Percentiles rank a stretch among this genome's conserved stretches.
Evolutionary conservation across 2,329 filamentous ascomycete species (phyloP).

Genomic region (Fusarium xylarioides): DNA sequence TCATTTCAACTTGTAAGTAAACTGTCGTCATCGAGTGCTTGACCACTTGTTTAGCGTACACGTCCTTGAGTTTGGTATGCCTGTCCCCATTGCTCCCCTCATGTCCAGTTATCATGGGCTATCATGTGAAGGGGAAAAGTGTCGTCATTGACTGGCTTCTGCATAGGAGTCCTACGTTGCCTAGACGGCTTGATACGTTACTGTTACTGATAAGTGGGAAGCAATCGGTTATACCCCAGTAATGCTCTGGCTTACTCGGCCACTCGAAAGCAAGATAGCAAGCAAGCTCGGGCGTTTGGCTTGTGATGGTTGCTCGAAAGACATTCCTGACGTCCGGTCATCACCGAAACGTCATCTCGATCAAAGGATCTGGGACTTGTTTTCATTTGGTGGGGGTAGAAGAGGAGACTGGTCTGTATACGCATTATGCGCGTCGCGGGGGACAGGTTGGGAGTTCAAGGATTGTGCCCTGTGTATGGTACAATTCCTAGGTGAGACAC

Average conservation of each 20-base stretch:
- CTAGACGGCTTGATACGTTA: neutral
- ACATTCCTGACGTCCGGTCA: conserved; percentile 30
- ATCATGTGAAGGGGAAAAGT: conserved; percentile 32
- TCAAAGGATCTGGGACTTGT: conserved; percentile 6
- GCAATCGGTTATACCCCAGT: neutral
- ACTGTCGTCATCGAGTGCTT: conserved; percentile 19
- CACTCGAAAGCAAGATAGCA: conserved; percentile 8
- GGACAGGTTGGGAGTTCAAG: neutral
- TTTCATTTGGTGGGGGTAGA: conserved; percentile 21
- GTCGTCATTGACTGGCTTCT: conserved; percentile 36
- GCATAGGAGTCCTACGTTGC: conserved; percentile 11
- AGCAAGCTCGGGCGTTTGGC: neutral
- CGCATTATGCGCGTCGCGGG: conserved; percentile 32
- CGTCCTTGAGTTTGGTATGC: neutral
- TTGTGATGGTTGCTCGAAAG: conserved; percentile 27
- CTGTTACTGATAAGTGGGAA: neutral
- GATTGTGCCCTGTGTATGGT: neutral
- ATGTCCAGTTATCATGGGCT: neutral
- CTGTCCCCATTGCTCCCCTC: neutral
- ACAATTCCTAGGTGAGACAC: neutral
- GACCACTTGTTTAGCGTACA: conserved; percentile 3
- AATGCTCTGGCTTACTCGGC: neutral
- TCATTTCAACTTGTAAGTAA: neutral
- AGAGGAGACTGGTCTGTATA: neutral
- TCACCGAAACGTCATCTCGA: conserved; percentile 31